These are phyloP conservation scores for Trichoderma orchidacearum DNA, from an alignment of 495 filamentous ascomycete species.

Conservation along the genomic window DNA sequence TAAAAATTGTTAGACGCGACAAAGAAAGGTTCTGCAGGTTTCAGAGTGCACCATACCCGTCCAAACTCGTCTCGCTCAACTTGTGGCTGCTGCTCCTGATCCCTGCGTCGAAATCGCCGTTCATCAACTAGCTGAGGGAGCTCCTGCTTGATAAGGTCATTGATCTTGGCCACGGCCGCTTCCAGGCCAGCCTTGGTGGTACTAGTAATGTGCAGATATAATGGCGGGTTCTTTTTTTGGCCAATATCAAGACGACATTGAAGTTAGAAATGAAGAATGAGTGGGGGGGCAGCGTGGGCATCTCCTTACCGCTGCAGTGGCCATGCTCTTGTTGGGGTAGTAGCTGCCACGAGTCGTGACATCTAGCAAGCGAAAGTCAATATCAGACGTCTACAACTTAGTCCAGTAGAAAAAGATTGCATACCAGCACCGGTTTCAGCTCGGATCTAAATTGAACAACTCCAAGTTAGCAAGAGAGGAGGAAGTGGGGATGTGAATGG, in stretches of 20 bases:
- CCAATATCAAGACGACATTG: not conserved
- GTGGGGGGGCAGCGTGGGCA: not conserved
- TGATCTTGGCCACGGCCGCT: slow-evolving; percentile 67
- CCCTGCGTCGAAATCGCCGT: slow-evolving; percentile 77
- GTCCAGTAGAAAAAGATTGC: slow-evolving; percentile 36
- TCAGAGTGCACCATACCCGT: slow-evolving; percentile 43
- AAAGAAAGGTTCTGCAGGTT: slow-evolving; percentile 8
- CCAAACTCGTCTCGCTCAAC: slow-evolving; percentile 95
- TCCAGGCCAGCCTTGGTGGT: slow-evolving; percentile 86
- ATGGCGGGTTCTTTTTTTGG: slow-evolving; percentile 73
- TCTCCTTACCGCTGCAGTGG: slow-evolving; percentile 68
- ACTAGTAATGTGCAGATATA: slow-evolving; percentile 92
- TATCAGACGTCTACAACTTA: slow-evolving; percentile 33
- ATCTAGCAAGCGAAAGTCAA: slow-evolving; percentile 67
- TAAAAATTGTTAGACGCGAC: slow-evolving; percentile 9
- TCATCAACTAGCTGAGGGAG: slow-evolving; percentile 92
- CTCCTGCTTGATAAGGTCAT: slow-evolving; percentile 93
- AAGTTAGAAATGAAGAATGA: not conserved
- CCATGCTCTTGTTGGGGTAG: slow-evolving; percentile 95
- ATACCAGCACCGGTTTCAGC: slow-evolving; percentile 99
- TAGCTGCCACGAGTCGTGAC: slow-evolving; percentile 95
- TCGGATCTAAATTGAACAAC: slow-evolving; percentile 99
- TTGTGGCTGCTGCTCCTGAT: slow-evolving; percentile 46
- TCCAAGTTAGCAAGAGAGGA: slow-evolving; percentile 97
- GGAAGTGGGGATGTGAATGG: slow-evolving; percentile 37